Percentiles rank a stretch among this genome's conserved stretches.
phyloP scores from a whole-genome alignment of 192 early-diverging fungal species.

The Allomyces javanicus region DNA sequence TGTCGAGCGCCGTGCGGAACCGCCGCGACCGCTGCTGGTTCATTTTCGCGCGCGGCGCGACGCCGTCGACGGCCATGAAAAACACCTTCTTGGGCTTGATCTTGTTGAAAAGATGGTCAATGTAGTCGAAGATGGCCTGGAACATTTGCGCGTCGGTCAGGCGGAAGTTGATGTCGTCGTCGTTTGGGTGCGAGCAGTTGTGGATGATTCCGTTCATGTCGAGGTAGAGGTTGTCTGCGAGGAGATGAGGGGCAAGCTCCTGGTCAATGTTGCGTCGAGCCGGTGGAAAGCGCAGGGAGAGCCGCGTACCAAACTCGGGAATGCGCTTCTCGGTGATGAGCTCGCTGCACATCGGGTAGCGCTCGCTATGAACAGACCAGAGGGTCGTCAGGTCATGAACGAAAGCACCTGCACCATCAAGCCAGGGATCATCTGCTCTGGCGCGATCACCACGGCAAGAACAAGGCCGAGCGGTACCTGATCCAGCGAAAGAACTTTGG shows the following conservation, averaged over 20 bases:
- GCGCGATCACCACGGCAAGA: no score
- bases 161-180: constrained; percentile 64
- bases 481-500: constrained; percentile 97
- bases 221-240: constrained; percentile 81
- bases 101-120: constrained; percentile 77
- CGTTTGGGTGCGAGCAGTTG: constrained; percentile 86
- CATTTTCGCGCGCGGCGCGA: constrained; percentile 98
- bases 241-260: neutral
- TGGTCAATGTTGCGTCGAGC: no score
- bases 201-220: constrained; percentile 99
- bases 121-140: constrained; percentile 83
- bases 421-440: no score
- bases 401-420: neutral
- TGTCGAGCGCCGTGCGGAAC: constrained; percentile 82
- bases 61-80: constrained; percentile 89
- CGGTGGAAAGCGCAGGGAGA: no score
- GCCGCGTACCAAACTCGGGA: constrained; percentile 67
- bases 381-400: neutral
- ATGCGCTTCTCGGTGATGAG: constrained; percentile 75
- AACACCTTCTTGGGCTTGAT: constrained; percentile 87
- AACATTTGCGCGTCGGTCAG: constrained; percentile 89
- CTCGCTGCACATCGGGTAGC: constrained; percentile 87
- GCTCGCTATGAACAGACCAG: constrained; percentile 34
- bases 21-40: constrained; percentile 97
- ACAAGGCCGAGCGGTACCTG: constrained; percentile 18